phyloP scores from a whole-genome alignment of 192 early-diverging fungal genomes.

The Dissophora ornata region DNA sequence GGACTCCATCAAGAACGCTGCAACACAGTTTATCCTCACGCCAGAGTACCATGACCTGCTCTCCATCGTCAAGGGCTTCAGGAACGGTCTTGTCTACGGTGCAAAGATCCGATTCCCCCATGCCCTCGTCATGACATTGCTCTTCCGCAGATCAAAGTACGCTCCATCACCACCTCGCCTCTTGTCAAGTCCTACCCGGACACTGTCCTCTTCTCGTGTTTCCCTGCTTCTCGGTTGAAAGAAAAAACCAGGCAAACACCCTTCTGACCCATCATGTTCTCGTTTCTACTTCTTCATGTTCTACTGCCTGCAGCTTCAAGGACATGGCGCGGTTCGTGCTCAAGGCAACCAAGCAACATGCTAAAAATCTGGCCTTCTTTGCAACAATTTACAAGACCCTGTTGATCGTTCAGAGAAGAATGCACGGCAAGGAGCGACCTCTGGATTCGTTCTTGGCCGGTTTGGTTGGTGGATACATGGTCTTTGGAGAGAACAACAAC shows the following conservation, averaged over 20 bases:
- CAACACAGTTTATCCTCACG: conserved; percentile 66
- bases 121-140: conserved; percentile 94
- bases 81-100: conserved; percentile 97
- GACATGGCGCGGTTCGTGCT: conserved; percentile 82
- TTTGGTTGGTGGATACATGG: conserved; percentile 88
- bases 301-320: conserved; percentile 74
- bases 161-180: conserved; percentile 1
- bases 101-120: conserved; percentile 98
- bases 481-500: conserved; percentile 95
- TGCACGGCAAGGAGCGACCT: conserved; percentile 81
- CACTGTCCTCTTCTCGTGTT: conserved; percentile 11
- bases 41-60: conserved; percentile 86
- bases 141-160: conserved; percentile 90
- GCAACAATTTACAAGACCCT: conserved; percentile 95
- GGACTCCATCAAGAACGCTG: conserved; percentile 54
- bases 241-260: too few relatives aligned
- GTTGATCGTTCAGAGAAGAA: conserved; percentile 78
- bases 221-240: too few relatives aligned
- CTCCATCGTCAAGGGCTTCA: conserved; percentile 88
- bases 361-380: conserved; percentile 89
- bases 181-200: neutral
- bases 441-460: conserved; percentile 92
- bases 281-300: neutral
- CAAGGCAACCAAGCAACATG: conserved; percentile 90
- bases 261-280: too few relatives aligned